Conservation (phyloP, 768 basidiomycete species). For the Plicaturopsis crispa region DNA sequence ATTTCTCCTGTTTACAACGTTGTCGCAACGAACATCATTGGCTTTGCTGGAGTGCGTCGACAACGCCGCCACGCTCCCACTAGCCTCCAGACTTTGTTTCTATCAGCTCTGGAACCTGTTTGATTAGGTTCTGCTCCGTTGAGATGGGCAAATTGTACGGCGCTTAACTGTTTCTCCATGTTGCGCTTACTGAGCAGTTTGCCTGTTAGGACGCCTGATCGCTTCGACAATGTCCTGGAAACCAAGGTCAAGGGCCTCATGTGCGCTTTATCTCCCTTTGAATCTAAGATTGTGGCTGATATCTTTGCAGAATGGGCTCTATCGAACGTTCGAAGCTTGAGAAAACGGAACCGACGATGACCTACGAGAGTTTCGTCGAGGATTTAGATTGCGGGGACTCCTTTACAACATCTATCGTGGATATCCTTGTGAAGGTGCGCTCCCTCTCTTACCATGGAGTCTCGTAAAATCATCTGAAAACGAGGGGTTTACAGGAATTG, state of each 20-base stretch:
- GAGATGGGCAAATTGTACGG: conserved; percentile 70
- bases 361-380: conserved; percentile 68
- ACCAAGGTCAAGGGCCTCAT: conserved; percentile 72
- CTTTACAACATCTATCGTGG: conserved; percentile 69
- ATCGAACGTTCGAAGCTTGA: conserved; percentile 64
- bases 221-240: conserved; percentile 66
- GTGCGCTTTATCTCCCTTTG: conserved; percentile 42
- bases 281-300: too few species aligned
- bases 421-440: conserved; percentile 72
- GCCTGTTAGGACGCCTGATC: conserved; percentile 60
- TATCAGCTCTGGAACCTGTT: too few species aligned
- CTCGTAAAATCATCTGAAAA: conserved; percentile 1
- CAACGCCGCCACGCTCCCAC: too few species aligned
- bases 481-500: conserved; percentile 46
- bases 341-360: conserved; percentile 54
- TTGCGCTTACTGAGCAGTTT: conserved; percentile 7
- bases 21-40: too few species aligned
- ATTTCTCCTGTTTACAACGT: too few species aligned
- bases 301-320: too few species aligned
- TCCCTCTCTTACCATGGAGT: background rate
- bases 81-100: too few species aligned
- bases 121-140: too few species aligned
- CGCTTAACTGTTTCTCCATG: conserved; percentile 4
- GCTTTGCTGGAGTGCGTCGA: too few species aligned
- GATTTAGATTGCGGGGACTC: conserved; percentile 75